These are phyloP conservation scores for Eucalyptus guilfoylei DNA, from an alignment of 345 rosid genomes.

Conservation along the genomic window DNA sequence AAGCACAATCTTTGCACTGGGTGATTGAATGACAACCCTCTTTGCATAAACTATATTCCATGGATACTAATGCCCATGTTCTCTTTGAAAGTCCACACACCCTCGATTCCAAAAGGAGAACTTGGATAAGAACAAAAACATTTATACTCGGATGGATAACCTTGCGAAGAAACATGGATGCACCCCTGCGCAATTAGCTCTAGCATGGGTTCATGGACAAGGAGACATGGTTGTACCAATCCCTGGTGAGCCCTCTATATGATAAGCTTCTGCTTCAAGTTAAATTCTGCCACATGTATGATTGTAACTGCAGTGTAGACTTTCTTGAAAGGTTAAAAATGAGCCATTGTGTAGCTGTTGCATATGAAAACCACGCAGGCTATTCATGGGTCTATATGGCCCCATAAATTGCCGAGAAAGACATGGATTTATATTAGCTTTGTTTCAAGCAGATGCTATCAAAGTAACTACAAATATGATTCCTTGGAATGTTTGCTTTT, in stretches of 20 bases:
- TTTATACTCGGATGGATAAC: constrained; percentile 15
- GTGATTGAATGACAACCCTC: not conserved
- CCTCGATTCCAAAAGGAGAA: constrained; percentile 32
- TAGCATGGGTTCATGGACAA: constrained; percentile 51
- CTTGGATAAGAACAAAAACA: constrained; percentile 26
- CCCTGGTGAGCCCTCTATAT: constrained; percentile 20
- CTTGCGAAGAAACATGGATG: constrained; percentile 30
- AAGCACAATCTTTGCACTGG: not conserved
- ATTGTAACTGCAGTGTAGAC: not conserved
- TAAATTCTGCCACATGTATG: not conserved
- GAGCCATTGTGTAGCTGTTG: not conserved
- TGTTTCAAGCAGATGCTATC: not conserved
- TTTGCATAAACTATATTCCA: not conserved
- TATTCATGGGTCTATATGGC: not conserved
- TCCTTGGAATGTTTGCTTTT: not conserved
- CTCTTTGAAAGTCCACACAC: constrained; percentile 12
- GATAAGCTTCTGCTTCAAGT: not conserved
- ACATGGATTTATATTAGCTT: not conserved
- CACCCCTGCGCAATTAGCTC: constrained; percentile 33
- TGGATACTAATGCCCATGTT: not conserved
- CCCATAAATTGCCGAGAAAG: not conserved
- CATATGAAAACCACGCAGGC: not conserved
- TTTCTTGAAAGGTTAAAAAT: not conserved
- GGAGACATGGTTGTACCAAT: constrained; percentile 45
- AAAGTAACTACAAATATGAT: not conserved